Conservation (phyloP, 2,329 filamentous ascomycete species). For the Ploettnerulaceae sp. region DNA sequence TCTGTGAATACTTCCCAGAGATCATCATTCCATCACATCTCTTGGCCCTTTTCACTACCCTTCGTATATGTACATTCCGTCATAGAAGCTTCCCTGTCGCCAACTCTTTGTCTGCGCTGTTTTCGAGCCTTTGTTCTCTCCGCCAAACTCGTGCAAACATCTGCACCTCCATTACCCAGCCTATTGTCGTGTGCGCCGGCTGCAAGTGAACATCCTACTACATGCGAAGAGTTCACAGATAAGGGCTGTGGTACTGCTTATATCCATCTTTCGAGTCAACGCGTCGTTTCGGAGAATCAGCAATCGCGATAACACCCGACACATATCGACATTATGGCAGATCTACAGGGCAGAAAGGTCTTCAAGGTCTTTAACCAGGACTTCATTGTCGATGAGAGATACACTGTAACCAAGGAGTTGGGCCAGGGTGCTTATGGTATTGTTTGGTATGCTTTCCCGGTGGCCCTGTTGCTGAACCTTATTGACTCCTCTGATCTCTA, state of each 20-base stretch:
- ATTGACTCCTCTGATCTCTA: slow-evolving; percentile 39
- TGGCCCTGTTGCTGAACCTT: slow-evolving; percentile 25
- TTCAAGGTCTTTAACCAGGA: slow-evolving; percentile 99
- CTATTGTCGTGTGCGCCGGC: slow-evolving; percentile 9
- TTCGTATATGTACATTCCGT: slow-evolving; percentile 3
- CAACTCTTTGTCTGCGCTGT: not conserved
- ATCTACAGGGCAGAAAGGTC: slow-evolving; percentile 66
- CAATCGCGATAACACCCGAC: not conserved
- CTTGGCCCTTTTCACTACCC: slow-evolving; percentile 12
- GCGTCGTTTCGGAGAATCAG: not conserved
- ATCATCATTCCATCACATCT: slow-evolving; percentile 11
- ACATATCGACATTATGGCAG: slow-evolving; percentile 30
- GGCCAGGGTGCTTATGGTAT: slow-evolving; percentile 98
- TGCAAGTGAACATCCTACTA: slow-evolving; percentile 4
- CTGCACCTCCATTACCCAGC: not conserved
- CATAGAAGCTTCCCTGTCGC: slow-evolving; percentile 10
- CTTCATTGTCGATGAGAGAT: slow-evolving; percentile 96
- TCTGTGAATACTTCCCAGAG: slow-evolving; percentile 11
- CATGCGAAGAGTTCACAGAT: slow-evolving; percentile 5
- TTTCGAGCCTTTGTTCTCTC: not conserved
- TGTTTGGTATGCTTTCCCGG: slow-evolving; percentile 67
- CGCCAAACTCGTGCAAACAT: not conserved
- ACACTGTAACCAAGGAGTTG: slow-evolving; percentile 97
- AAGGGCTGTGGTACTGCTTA: slow-evolving; percentile 1
- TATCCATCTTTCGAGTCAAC: slow-evolving; percentile 3